These are phyloP conservation scores for Veloboletus limbatus DNA, from an alignment of 1,284 basidiomycete species.

Conservation along the genomic window DNA sequence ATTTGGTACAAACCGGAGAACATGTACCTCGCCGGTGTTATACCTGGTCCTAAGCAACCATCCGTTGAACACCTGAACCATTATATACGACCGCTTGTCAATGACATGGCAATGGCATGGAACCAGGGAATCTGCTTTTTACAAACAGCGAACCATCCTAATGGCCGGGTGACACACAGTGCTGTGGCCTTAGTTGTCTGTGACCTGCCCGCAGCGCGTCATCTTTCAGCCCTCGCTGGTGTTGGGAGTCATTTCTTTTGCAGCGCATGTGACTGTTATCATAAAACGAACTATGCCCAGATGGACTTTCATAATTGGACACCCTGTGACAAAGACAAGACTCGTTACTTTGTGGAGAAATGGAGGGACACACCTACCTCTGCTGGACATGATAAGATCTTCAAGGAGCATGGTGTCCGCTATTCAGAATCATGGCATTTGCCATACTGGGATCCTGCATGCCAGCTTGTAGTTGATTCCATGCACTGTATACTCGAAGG, in stretches of 20 bases:
- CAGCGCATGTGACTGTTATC: conserved; percentile 10
- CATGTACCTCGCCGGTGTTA: conserved; percentile 11
- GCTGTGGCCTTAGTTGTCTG: conserved; percentile 2
- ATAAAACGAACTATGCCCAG: conserved; percentile 8
- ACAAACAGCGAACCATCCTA: neutral
- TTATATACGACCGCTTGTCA: conserved; percentile 9
- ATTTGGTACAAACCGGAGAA: conserved; percentile 11
- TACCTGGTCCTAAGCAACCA: conserved; percentile 13
- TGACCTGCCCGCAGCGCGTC: conserved; percentile 12
- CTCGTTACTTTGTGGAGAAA: no score
- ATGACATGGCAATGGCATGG: conserved; percentile 8
- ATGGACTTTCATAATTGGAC: no score
- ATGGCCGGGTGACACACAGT: neutral
- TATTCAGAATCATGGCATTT: no score
- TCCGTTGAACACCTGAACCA: conserved; percentile 17
- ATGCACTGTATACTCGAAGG: no score
- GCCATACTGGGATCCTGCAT: no score
- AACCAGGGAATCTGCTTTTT: conserved; percentile 5
- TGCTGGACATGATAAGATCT: no score
- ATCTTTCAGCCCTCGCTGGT: conserved; percentile 4
- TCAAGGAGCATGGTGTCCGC: no score
- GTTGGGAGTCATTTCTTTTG: conserved; percentile 15
- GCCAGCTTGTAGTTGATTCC: no score
- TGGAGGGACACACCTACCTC: no score
- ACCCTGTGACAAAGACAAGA: no score